These are phyloP conservation scores for Zizania palustris DNA, from an alignment of 202 grass and related monocot species.

Conservation along the genomic window DNA sequence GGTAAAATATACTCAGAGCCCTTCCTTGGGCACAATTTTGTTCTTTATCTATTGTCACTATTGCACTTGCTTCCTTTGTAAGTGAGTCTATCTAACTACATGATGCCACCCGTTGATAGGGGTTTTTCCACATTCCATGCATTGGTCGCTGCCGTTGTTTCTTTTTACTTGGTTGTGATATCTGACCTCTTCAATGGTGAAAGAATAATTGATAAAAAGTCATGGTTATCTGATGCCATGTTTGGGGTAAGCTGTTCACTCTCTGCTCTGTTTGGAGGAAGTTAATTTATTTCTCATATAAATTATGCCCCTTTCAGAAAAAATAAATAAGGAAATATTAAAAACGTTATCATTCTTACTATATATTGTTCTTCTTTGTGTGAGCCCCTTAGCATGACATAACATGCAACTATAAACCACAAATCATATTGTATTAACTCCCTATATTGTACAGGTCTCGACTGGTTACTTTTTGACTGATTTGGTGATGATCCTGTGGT, in stretches of 20 bases:
- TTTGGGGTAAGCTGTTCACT: slow-evolving; percentile 56
- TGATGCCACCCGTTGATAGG: slow-evolving; percentile 37
- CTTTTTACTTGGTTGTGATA: slow-evolving; percentile 63
- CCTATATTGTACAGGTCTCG: slow-evolving; percentile 50
- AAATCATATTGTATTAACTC: neutral
- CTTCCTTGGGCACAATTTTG: neutral
- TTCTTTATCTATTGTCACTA: slow-evolving; percentile 4
- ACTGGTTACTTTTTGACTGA: slow-evolving; percentile 82
- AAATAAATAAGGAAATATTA: neutral
- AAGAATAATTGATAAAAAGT: slow-evolving; percentile 60
- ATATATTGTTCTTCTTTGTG: slow-evolving; percentile 7
- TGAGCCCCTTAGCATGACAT: too few species aligned
- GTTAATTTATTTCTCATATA: neutral
- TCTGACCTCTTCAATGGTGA: slow-evolving; percentile 59
- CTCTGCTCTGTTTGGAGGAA: neutral
- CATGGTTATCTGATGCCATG: slow-evolving; percentile 62
- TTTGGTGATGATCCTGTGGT: slow-evolving; percentile 63
- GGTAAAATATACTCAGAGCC: slow-evolving; percentile 37
- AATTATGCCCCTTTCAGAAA: neutral
- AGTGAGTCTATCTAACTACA: slow-evolving; percentile 1
- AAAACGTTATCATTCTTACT: neutral
- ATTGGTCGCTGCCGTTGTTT: slow-evolving; percentile 51
- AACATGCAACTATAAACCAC: neutral
- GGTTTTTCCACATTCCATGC: slow-evolving; percentile 80
- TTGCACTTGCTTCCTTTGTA: neutral